A percentile compares a stretch with the other conserved stretches of the same genome.
phyloP scores from a whole-genome alignment of 495 filamentous ascomycete genomes.

The Hypomontagnella submonticulosa region DNA sequence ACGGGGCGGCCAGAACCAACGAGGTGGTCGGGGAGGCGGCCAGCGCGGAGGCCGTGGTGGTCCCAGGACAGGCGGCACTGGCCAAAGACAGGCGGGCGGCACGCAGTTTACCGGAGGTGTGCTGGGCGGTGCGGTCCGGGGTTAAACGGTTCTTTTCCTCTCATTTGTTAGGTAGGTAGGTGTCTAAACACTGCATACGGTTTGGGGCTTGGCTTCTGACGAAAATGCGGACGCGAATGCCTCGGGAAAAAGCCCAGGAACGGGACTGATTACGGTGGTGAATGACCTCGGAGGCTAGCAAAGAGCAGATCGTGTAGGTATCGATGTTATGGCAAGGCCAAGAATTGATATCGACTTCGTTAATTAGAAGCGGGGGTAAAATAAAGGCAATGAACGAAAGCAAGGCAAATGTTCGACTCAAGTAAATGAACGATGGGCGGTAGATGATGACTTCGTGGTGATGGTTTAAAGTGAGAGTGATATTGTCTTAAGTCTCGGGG shows the following conservation, averaged over 20 bases:
- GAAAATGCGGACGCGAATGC: slow-evolving; percentile 17
- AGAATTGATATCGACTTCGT: slow-evolving; percentile 10
- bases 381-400: too few relatives aligned
- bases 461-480: too few relatives aligned
- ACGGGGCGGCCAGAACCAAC: slow-evolving; percentile 78
- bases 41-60: slow-evolving; percentile 76
- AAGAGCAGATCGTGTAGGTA: slow-evolving; percentile 21
- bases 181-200: slow-evolving; percentile 48
- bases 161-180: slow-evolving; percentile 40
- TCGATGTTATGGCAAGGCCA: neutral
- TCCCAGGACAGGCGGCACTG: slow-evolving; percentile 60
- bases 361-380: neutral
- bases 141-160: slow-evolving; percentile 47
- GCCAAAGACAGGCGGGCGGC: slow-evolving; percentile 66
- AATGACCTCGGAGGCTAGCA: slow-evolving; percentile 1
- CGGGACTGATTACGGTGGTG: slow-evolving; percentile 20
- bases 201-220: slow-evolving; percentile 39
- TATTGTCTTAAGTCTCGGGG: too few relatives aligned
- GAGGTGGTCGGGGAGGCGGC: slow-evolving; percentile 76
- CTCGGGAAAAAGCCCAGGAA: slow-evolving; percentile 31
- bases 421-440: too few relatives aligned
- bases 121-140: slow-evolving; percentile 64
- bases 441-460: too few relatives aligned
- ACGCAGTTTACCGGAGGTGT: slow-evolving; percentile 69
- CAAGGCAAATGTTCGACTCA: too few relatives aligned